Evolutionary conservation across 179 eudicot species (phyloP), one percentile per base, ranked within the genome.

Genomic region (Heliamphora pulchella): DNA sequence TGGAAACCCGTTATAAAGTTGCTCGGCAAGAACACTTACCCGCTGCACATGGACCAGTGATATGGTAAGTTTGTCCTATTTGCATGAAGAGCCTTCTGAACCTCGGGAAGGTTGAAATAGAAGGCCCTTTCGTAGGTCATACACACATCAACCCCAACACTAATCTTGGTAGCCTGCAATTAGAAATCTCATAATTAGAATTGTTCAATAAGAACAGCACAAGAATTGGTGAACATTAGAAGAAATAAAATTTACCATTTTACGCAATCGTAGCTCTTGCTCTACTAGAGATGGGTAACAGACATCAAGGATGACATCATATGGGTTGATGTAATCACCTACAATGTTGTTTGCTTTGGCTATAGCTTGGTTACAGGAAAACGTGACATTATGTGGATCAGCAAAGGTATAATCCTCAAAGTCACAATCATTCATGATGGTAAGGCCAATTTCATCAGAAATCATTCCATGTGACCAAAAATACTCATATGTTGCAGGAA

Each of bases 401-500:
- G 84, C 69, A 80, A 87, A 94, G 58, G 87, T 91, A 78, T 96
- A 94, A 80, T 94, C 97, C 20, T 89, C 88, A 76, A 96, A 96
- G 81, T 92, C 82, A 81, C 99, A 96, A 15, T 96, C 86, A 43
- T 87, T 91, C 90, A 88, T 94, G 81, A 96, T 88, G 71, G 93
- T 66, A 20, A 92, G 96, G 50, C 94, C 94, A 47, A 89, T 54
- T 87, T 96, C 98, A 76, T 96, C 99, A 0, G 99, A 96, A 54
- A 96, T 94, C 98, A 96, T 94, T 57, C 99, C 98, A 76, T 96
- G 99, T 41, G 99, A 94, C 99, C 99, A 96, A 78, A 86, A 96
- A 84, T 76, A 94, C 79, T 93, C 99, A 17, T 89, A 96, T 76
- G 89, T 83, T 76, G 99, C 87, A 39, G 93, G 96, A 70, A 79